Percentiles rank a stretch among this genome's conserved stretches.
These are phyloP conservation scores for Fusarium chaquense DNA, from an alignment of 2,329 filamentous ascomycete genomes.

Conservation along the genomic window DNA sequence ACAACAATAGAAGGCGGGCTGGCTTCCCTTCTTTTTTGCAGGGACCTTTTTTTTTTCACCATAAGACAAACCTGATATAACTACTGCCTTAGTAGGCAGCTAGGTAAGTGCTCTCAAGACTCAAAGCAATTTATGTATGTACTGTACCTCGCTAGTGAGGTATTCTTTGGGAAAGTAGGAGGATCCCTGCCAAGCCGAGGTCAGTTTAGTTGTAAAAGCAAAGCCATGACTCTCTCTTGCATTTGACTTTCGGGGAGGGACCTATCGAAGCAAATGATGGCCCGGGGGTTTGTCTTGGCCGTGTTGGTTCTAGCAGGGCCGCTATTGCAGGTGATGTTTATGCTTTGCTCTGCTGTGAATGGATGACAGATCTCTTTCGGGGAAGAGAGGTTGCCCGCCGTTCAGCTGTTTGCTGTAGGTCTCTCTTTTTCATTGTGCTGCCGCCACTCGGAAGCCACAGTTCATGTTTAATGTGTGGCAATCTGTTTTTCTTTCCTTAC, in stretches of 20 bases:
- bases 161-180: slow-evolving; percentile 5
- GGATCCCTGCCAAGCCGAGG: slow-evolving; percentile 9
- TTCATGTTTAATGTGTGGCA: neutral
- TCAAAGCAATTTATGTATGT: slow-evolving; percentile 1
- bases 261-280: slow-evolving; percentile 31
- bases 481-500: neutral
- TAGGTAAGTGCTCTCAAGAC: neutral
- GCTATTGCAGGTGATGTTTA: slow-evolving; percentile 36
- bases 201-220: neutral
- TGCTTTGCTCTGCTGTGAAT: slow-evolving; percentile 18
- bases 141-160: neutral
- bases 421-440: neutral
- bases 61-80: slow-evolving; percentile 7
- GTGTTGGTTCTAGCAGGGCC: slow-evolving; percentile 29
- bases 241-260: slow-evolving; percentile 24
- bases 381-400: neutral
- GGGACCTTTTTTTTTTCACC: slow-evolving; percentile 7
- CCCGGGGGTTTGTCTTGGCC: slow-evolving; percentile 18
- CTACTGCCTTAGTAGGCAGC: neutral
- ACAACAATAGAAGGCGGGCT: slow-evolving; percentile 30
- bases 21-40: slow-evolving; percentile 38
- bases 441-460: slow-evolving; percentile 3
- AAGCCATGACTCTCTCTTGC: slow-evolving; percentile 36
- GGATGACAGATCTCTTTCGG: neutral
- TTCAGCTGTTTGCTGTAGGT: neutral